Evolutionary conservation across 805 yeast species (phyloP).

Genomic region (Kuraishia capsulata): DNA sequence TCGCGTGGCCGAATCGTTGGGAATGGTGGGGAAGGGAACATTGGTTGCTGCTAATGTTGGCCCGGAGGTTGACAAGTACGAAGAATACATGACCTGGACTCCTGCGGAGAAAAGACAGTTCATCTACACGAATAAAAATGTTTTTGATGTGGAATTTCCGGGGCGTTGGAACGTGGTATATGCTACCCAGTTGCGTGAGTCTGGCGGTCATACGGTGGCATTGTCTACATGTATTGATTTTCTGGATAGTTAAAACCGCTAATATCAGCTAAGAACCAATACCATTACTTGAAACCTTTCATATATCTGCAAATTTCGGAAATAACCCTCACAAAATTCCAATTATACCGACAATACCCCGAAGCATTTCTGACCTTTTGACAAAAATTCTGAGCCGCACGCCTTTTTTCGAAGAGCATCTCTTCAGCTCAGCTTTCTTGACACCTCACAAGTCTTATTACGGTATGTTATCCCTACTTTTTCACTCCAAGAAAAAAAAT

Average conservation of each 20-base stretch:
- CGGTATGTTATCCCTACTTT: too few species aligned
- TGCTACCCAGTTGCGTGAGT: not conserved
- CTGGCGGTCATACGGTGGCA: not conserved
- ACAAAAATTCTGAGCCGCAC: too few species aligned
- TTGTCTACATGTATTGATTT: not conserved
- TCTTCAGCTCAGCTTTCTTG: too few species aligned
- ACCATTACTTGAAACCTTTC: too few species aligned
- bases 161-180: slow-evolving; percentile 17
- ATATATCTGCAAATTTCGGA: too few species aligned
- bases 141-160: slow-evolving; percentile 1
- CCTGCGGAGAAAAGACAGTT: slow-evolving; percentile 10
- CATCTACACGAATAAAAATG: not conserved
- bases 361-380: too few species aligned
- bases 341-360: too few species aligned
- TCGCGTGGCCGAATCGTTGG: slow-evolving; percentile 12
- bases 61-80: slow-evolving; percentile 3
- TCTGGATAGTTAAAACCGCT: slow-evolving; percentile 1
- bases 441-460: too few species aligned
- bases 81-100: slow-evolving; percentile 10
- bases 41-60: slow-evolving; percentile 6
- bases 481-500: not conserved
- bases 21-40: slow-evolving; percentile 12
- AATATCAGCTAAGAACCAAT: too few species aligned
- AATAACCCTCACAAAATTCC: too few species aligned
- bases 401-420: too few species aligned